Percentiles rank a stretch among this genome's conserved stretches.
Conservation (phyloP, 2,329 filamentous ascomycete genomes). For the Hymenoscyphus fraxineus region DNA sequence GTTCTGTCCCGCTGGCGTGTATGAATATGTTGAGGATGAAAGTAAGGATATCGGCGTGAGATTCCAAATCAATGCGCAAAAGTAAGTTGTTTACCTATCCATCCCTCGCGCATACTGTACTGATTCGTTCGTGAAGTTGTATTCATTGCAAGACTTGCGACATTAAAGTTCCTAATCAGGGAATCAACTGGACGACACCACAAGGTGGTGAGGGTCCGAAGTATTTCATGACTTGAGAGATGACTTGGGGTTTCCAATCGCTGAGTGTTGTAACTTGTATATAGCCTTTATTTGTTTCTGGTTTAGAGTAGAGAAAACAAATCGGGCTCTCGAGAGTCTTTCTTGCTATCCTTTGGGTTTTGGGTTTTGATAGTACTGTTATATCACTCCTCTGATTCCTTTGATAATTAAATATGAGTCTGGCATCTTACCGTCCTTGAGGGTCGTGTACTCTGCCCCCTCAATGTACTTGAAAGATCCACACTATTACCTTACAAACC, state of each 20-base stretch:
- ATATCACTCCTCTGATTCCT: too few species aligned
- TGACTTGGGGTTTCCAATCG: too few species aligned
- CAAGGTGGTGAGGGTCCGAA: slow-evolving; percentile 81
- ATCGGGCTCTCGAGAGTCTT: not conserved
- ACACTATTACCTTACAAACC: too few species aligned
- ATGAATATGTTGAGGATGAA: slow-evolving; percentile 94
- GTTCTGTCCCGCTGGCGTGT: slow-evolving; percentile 96
- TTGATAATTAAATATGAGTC: too few species aligned
- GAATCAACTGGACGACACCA: slow-evolving; percentile 96
- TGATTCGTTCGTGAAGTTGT: slow-evolving; percentile 57
- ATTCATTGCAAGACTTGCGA: slow-evolving; percentile 99
- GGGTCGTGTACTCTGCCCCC: too few species aligned
- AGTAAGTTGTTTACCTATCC: slow-evolving; percentile 58
- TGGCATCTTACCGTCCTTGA: too few species aligned
- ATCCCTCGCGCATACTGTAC: not conserved
- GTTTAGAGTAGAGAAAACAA: not conserved
- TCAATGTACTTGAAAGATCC: too few species aligned
- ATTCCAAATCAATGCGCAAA: slow-evolving; percentile 97
- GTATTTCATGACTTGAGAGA: slow-evolving; percentile 58
- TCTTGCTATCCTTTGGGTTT: too few species aligned
- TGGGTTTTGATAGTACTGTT: too few species aligned
- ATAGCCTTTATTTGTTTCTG: not conserved
- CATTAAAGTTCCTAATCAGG: slow-evolving; percentile 90
- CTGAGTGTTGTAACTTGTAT: not conserved
- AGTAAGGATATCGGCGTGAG: slow-evolving; percentile 82